phyloP scores from a whole-genome alignment of 2,329 filamentous ascomycete species.

The Aspergillus sp. region DNA sequence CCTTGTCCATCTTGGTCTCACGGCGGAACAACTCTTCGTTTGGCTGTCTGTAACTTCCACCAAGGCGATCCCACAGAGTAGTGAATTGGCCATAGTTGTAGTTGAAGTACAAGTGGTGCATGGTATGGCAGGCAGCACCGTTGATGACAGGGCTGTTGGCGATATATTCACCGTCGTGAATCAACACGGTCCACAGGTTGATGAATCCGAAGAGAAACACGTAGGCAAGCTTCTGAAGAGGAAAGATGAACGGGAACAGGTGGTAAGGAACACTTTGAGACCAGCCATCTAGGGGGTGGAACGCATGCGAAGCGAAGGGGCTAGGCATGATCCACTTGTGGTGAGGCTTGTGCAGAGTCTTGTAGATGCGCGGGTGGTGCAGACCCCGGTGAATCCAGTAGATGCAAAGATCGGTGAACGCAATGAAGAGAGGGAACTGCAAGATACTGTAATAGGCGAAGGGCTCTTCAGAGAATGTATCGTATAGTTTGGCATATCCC shows the following conservation, averaged over 20 bases:
- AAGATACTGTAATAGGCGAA: slow-evolving; percentile 69
- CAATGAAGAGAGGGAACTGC: slow-evolving; percentile 81
- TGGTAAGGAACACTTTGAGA: slow-evolving; percentile 86
- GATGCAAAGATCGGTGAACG: slow-evolving; percentile 83
- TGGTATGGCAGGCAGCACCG: slow-evolving; percentile 86
- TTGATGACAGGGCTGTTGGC: slow-evolving; percentile 83
- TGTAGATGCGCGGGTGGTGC: slow-evolving; percentile 79
- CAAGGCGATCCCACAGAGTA: slow-evolving; percentile 84
- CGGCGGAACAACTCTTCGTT: slow-evolving; percentile 75
- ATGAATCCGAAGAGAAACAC: slow-evolving; percentile 81
- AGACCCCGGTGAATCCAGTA: slow-evolving; percentile 86
- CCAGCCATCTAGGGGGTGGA: slow-evolving; percentile 90
- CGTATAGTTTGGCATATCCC: slow-evolving; percentile 82
- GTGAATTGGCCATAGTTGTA: slow-evolving; percentile 96
- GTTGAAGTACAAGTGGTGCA: slow-evolving; percentile 85
- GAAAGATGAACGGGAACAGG: slow-evolving; percentile 84
- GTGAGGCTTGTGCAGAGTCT: slow-evolving; percentile 87
- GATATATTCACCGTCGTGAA: slow-evolving; percentile 94
- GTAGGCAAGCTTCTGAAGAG: slow-evolving; percentile 84
- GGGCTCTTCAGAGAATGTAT: slow-evolving; percentile 66
- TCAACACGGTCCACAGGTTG: slow-evolving; percentile 94
- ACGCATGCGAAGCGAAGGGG: slow-evolving; percentile 85
- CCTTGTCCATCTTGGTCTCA: slow-evolving; percentile 74
- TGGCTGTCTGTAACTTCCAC: slow-evolving; percentile 55
- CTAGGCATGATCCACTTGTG: slow-evolving; percentile 99